Conservation (phyloP, 495 filamentous ascomycete genomes). For the Aspergillus hancockii region DNA sequence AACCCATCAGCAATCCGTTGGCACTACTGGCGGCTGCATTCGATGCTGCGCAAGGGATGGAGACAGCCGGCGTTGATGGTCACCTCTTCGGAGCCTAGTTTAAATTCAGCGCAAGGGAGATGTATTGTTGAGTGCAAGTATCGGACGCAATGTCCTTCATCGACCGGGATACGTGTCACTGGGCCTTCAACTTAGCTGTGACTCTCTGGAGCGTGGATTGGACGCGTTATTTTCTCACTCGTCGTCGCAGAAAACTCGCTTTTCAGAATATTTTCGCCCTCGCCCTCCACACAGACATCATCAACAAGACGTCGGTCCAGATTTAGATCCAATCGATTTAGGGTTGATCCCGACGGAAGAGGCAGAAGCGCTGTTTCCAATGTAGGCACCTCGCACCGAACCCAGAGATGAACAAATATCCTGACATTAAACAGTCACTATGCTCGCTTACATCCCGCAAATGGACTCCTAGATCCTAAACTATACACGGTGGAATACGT, state of each 20-base stretch:
- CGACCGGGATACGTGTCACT: slow-evolving; percentile 24
- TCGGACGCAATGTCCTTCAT: slow-evolving; percentile 15
- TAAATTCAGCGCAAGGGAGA: no score
- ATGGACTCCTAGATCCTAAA: slow-evolving; percentile 63
- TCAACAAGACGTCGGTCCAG: slow-evolving; percentile 49
- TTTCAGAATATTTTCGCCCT: not conserved
- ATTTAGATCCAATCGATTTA: slow-evolving; percentile 64
- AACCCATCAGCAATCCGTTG: slow-evolving; percentile 29
- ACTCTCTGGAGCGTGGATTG: slow-evolving; percentile 19
- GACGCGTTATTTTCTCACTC: slow-evolving; percentile 21
- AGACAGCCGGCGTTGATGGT: no score
- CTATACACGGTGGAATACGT: slow-evolving; percentile 62
- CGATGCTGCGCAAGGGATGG: no score
- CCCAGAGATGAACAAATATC: not conserved
- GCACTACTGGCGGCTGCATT: slow-evolving; percentile 28
- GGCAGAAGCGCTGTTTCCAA: slow-evolving; percentile 54
- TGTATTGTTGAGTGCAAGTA: no score
- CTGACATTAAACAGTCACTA: slow-evolving; percentile 50
- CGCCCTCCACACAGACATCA: no score
- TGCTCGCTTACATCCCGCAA: slow-evolving; percentile 61
- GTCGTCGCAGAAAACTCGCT: no score
- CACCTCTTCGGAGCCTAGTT: no score
- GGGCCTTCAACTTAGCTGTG: slow-evolving; percentile 20
- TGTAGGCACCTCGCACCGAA: slow-evolving; percentile 32
- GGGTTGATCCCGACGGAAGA: slow-evolving; percentile 59